Evolutionary conservation across 106 monocot genomes (phyloP).

Genomic region (Dendrobium officinale): DNA sequence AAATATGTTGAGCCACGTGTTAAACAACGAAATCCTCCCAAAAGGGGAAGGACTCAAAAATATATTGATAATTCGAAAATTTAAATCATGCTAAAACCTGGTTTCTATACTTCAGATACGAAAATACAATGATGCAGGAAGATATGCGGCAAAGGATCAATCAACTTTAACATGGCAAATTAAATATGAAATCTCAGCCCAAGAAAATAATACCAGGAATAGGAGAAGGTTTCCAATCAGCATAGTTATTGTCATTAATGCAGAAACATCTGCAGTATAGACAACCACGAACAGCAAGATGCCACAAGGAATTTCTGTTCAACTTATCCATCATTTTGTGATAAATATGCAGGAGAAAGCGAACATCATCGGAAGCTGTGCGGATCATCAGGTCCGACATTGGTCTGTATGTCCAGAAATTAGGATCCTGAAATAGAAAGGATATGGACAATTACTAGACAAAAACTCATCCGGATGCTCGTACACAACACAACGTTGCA

Average conservation of each 20-base stretch:
- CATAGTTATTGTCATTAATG: slow-evolving; percentile 46
- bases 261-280: slow-evolving; percentile 92
- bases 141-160: not conserved
- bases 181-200: not conserved
- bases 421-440: slow-evolving; percentile 57
- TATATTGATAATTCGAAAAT: not conserved
- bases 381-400: slow-evolving; percentile 87
- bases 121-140: not conserved
- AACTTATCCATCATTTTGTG: slow-evolving; percentile 82
- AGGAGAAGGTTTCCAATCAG: slow-evolving; percentile 68
- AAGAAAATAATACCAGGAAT: slow-evolving; percentile 46
- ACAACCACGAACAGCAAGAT: slow-evolving; percentile 61
- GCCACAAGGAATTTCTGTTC: slow-evolving; percentile 63
- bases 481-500: not conserved
- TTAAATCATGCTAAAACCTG: not conserved
- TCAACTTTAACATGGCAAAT: not conserved
- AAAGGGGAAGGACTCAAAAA: not conserved
- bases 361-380: slow-evolving; percentile 84
- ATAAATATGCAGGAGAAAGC: slow-evolving; percentile 78
- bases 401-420: slow-evolving; percentile 77
- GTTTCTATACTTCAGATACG: not conserved
- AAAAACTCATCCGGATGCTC: not conserved
- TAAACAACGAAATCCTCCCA: not conserved
- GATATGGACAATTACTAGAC: not conserved
- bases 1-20: not conserved